These are phyloP conservation scores for Bryum argenteum DNA, from an alignment of 225 moss, liverwort and hornwort species.

Conservation along the genomic window DNA sequence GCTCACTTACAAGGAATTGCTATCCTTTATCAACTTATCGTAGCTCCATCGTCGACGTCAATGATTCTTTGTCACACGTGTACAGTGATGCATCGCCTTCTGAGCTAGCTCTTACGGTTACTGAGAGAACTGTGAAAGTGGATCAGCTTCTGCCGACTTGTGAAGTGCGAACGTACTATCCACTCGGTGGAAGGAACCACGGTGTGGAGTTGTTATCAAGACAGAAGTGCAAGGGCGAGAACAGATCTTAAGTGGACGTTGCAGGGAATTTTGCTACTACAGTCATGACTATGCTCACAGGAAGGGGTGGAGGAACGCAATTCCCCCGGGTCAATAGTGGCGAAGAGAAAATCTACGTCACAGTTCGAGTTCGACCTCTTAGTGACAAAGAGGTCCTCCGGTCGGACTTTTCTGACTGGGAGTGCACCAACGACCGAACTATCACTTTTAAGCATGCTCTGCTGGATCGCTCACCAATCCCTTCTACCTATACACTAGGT, in stretches of 20 bases:
- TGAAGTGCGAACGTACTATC: neutral
- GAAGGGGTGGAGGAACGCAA: slow-evolving; percentile 46
- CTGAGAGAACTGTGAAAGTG: neutral
- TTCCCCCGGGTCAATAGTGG: slow-evolving; percentile 55
- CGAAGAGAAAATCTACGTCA: slow-evolving; percentile 96
- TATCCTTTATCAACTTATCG: too few species aligned
- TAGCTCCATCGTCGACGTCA: too few species aligned
- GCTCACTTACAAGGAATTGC: too few species aligned
- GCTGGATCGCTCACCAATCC: slow-evolving; percentile 71
- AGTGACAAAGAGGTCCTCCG: slow-evolving; percentile 73
- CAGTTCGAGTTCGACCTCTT: slow-evolving; percentile 87
- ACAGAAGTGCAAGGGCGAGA: slow-evolving; percentile 26
- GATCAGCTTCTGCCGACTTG: neutral
- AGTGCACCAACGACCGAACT: slow-evolving; percentile 63
- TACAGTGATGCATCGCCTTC: neutral
- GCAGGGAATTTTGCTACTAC: slow-evolving; percentile 6
- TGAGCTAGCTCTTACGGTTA: neutral
- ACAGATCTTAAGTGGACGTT: slow-evolving; percentile 7
- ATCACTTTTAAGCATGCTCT: slow-evolving; percentile 67
- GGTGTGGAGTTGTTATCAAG: slow-evolving; percentile 18
- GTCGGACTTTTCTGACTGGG: slow-evolving; percentile 82
- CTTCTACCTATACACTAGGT: slow-evolving; percentile 77
- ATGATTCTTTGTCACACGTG: neutral
- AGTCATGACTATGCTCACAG: slow-evolving; percentile 59
- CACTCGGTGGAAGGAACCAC: slow-evolving; percentile 20